Conservation (phyloP, 345 rosid species). For the Corchorus capsularis region DNA sequence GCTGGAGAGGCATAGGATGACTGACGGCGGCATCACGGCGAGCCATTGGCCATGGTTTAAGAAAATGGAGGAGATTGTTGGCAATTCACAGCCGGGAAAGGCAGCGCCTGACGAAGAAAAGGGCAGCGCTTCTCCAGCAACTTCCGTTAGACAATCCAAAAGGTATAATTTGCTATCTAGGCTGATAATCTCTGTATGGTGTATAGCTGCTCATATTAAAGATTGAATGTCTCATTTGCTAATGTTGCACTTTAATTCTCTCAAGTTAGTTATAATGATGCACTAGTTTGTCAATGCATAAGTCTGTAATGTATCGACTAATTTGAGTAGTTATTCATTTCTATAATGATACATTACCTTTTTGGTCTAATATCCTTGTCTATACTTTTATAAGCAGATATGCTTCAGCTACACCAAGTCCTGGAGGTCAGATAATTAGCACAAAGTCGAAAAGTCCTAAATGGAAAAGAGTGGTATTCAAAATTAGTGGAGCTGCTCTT, state of each 20-base stretch:
- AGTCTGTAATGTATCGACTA: background rate
- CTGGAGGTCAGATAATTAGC: conserved; percentile 47
- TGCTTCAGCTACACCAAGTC: conserved; percentile 40
- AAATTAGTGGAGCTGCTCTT: conserved; percentile 87
- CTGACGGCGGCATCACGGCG: conserved; percentile 46
- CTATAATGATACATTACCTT: background rate
- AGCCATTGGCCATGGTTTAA: conserved; percentile 97
- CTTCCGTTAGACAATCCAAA: conserved; percentile 20
- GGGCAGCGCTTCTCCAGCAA: conserved; percentile 40
- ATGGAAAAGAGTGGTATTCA: conserved; percentile 90
- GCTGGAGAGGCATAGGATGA: conserved; percentile 78
- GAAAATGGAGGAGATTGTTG: conserved; percentile 78
- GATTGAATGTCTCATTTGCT: background rate
- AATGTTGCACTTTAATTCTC: background rate
- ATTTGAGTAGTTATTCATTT: background rate
- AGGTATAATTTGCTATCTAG: background rate
- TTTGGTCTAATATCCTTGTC: conserved; percentile 11
- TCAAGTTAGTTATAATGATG: background rate
- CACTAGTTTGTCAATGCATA: background rate
- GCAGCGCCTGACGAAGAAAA: conserved; percentile 53
- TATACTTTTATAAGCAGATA: conserved; percentile 41
- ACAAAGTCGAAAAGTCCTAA: conserved; percentile 60
- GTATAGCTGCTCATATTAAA: background rate
- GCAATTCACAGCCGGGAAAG: conserved; percentile 51
- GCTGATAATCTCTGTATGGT: background rate